These are phyloP conservation scores for Podaxis sp. DNA, from an alignment of 768 basidiomycete genomes.

Conservation along the genomic window DNA sequence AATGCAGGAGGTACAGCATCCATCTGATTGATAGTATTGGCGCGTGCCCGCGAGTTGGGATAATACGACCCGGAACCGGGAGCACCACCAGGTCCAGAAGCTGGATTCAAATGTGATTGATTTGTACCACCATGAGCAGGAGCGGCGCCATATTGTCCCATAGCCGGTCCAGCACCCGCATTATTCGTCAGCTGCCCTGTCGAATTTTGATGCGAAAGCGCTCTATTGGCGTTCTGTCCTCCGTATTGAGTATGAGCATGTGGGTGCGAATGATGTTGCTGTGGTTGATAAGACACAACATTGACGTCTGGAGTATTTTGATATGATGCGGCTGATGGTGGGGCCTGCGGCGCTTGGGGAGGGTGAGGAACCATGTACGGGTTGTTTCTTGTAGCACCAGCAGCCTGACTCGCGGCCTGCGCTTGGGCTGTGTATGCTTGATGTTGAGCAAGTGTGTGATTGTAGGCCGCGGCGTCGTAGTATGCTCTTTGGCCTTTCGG, in stretches of 20 bases:
- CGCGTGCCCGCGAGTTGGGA: constrained; percentile 68
- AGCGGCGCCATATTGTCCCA: constrained; percentile 27
- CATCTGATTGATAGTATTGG: constrained; percentile 91
- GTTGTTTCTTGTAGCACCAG: constrained; percentile 66
- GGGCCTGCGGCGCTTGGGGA: constrained; percentile 32
- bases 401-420: constrained; percentile 71
- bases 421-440: constrained; percentile 90
- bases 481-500: constrained; percentile 84
- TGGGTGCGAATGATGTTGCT: constrained; percentile 18
- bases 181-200: constrained; percentile 40
- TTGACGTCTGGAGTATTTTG: constrained; percentile 30
- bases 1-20: constrained; percentile 91
- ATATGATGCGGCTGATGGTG: constrained; percentile 22
- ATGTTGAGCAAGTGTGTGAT: constrained; percentile 92
- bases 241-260: constrained; percentile 9
- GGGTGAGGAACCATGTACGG: constrained; percentile 71
- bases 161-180: constrained; percentile 24
- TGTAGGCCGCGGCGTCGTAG: constrained; percentile 91
- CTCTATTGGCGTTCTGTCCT: constrained; percentile 2
- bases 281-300: constrained; percentile 21
- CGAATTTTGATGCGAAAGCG: constrained; percentile 25
- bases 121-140: neutral
- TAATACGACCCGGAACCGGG: constrained; percentile 66
- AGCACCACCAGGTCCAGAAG: constrained; percentile 29
- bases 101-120: constrained; percentile 43